Percentiles rank a stretch among this genome's conserved stretches.
Evolutionary conservation across 2,329 filamentous ascomycete species (phyloP).

Genomic region (Trichoderma oligosporum): DNA sequence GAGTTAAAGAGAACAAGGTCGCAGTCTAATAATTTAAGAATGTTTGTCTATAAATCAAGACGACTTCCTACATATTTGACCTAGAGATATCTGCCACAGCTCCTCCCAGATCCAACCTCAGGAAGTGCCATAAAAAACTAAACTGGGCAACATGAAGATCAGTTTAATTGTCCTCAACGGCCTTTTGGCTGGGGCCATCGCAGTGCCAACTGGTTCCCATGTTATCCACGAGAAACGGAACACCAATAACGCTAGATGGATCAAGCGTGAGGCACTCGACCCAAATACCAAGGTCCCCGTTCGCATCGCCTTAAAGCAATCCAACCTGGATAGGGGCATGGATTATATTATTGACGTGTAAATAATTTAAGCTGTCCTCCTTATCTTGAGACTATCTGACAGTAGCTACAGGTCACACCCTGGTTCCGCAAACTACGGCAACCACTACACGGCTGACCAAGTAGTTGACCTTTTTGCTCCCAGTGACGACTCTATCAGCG

Average conservation of each 20-base stretch:
- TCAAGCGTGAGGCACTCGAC: conserved; percentile 24
- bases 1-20: too few species aligned
- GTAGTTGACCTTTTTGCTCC: conserved; percentile 44
- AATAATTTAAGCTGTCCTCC: background rate
- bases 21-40: background rate
- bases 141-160: conserved; percentile 22
- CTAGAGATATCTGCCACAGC: background rate
- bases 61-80: background rate
- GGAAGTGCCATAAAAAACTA: background rate
- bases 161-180: conserved; percentile 22
- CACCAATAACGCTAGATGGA: conserved; percentile 25
- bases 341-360: conserved; percentile 41
- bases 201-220: conserved; percentile 23
- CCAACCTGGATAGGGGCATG: conserved; percentile 44
- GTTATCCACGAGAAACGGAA: conserved; percentile 35
- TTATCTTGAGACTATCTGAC: background rate
- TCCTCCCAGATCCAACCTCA: background rate
- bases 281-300: conserved; percentile 31
- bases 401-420: conserved; percentile 35
- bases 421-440: conserved; percentile 42
- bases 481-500: conserved; percentile 42
- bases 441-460: conserved; percentile 44
- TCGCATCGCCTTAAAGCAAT: conserved; percentile 43
- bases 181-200: conserved; percentile 22
- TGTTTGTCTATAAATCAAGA: background rate